Conservation (phyloP, 2,329 filamentous ascomycete species). For the Paraphaeosphaeria minitans region DNA sequence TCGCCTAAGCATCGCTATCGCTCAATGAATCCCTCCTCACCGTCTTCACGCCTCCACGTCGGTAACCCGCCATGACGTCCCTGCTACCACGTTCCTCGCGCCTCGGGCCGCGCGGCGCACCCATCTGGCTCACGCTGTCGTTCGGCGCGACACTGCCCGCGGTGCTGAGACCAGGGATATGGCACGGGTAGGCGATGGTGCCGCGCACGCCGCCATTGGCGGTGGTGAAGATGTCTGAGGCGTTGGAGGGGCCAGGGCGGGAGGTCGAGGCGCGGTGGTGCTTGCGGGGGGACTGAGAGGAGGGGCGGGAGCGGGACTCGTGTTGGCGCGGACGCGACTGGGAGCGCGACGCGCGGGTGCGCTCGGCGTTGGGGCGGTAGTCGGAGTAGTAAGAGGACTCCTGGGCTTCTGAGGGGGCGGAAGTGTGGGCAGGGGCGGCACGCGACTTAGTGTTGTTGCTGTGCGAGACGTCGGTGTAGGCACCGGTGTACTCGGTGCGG, state of each 20-base stretch:
- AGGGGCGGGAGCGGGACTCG: constrained; percentile 36
- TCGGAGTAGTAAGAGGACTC: constrained; percentile 49
- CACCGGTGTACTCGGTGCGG: constrained; percentile 49
- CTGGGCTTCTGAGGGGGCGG: constrained; percentile 30
- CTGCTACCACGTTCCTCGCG: constrained; percentile 37
- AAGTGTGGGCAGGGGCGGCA: constrained; percentile 24
- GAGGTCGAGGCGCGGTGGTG: constrained; percentile 37
- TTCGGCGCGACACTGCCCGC: constrained; percentile 29
- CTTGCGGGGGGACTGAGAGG: constrained; percentile 43
- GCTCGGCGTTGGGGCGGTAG: constrained; percentile 47
- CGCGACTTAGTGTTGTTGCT: neutral
- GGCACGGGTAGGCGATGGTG: constrained; percentile 62
- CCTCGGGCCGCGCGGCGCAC: constrained; percentile 39
- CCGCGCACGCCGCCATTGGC: constrained; percentile 49
- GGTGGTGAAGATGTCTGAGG: constrained; percentile 47
- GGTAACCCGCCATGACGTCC: constrained; percentile 51
- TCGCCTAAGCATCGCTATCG: constrained; percentile 52
- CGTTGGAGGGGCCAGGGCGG: constrained; percentile 26
- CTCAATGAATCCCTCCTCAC: constrained; percentile 59
- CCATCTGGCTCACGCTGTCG: constrained; percentile 49
- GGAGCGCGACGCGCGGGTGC: constrained; percentile 19
- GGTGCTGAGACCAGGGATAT: constrained; percentile 59
- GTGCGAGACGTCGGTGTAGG: constrained; percentile 42
- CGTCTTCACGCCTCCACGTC: constrained; percentile 47
- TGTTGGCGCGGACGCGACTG: constrained; percentile 23